phyloP scores from a whole-genome alignment of 108 stramenopile species.

The Chaetoceros tenuissimus region DNA sequence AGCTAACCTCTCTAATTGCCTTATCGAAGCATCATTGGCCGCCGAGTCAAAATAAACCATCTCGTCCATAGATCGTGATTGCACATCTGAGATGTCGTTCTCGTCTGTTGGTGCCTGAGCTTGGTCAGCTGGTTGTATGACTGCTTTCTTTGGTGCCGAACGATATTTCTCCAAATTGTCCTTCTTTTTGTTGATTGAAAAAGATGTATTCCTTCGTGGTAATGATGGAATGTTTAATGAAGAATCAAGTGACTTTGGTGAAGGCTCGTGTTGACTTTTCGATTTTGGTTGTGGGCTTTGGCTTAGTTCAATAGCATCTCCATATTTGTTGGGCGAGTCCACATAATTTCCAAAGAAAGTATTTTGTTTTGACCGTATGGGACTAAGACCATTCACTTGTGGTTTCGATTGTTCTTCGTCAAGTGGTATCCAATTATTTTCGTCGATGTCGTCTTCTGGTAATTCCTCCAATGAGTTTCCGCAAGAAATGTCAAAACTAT shows the following conservation, averaged over 20 bases:
- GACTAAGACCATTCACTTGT: too few relatives aligned
- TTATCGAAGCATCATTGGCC: conserved; percentile 37
- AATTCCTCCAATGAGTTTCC: neutral
- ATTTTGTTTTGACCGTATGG: too few relatives aligned
- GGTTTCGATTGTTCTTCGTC: too few relatives aligned
- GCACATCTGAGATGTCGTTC: neutral
- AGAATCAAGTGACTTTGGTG: conserved; percentile 2
- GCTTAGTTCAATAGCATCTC: too few relatives aligned
- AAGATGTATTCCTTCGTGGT: neutral
- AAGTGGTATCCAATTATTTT: neutral
- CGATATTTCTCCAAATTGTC: conserved; percentile 36
- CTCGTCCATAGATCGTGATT: neutral
- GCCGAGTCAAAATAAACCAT: conserved; percentile 70
- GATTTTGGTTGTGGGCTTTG: too few relatives aligned
- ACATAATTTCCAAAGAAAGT: too few relatives aligned
- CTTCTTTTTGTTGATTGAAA: conserved; percentile 10
- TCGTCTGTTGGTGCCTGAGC: neutral
- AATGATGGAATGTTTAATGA: neutral
- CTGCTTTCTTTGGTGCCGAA: neutral
- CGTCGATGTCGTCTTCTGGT: neutral
- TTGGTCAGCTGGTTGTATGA: neutral
- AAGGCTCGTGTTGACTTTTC: too few relatives aligned
- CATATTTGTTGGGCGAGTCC: too few relatives aligned
- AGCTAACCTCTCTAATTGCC: conserved; percentile 44
- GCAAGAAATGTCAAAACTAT: neutral